Percentiles rank a stretch among this genome's conserved stretches.
These are phyloP conservation scores for Pelargonium cotyledonis DNA, from an alignment of 441 rosid species.

Conservation along the genomic window DNA sequence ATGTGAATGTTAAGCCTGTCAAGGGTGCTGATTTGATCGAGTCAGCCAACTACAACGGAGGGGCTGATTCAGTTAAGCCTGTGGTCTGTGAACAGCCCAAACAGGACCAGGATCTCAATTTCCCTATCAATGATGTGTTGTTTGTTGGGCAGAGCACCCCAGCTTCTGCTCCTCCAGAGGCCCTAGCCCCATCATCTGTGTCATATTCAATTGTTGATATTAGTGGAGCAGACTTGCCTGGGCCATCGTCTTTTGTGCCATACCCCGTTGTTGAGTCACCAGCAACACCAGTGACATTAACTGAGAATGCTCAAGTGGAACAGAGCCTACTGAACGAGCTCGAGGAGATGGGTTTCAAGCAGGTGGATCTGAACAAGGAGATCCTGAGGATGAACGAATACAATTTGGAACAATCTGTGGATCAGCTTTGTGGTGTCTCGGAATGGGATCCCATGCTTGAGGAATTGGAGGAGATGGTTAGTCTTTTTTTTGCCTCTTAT, in stretches of 20 bases:
- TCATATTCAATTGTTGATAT: slow-evolving; percentile 33
- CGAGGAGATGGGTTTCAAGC: slow-evolving; percentile 91
- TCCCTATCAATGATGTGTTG: slow-evolving; percentile 32
- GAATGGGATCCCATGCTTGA: slow-evolving; percentile 94
- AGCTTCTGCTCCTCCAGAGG: slow-evolving; percentile 25
- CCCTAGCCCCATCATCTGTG: slow-evolving; percentile 8
- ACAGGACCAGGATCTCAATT: slow-evolving; percentile 35
- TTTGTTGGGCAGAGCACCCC: slow-evolving; percentile 25
- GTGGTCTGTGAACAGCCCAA: slow-evolving; percentile 27
- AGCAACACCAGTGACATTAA: slow-evolving; percentile 11
- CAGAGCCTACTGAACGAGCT: slow-evolving; percentile 65
- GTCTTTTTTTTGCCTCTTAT: not conserved
- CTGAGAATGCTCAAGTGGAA: slow-evolving; percentile 38
- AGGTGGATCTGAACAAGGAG: slow-evolving; percentile 84
- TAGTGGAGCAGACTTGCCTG: slow-evolving; percentile 21
- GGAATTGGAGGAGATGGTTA: slow-evolving; percentile 86
- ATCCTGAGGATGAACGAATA: slow-evolving; percentile 67
- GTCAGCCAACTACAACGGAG: slow-evolving; percentile 16
- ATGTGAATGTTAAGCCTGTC: slow-evolving; percentile 33
- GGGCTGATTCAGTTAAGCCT: slow-evolving; percentile 20
- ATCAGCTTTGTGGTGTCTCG: slow-evolving; percentile 67
- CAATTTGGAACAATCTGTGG: slow-evolving; percentile 67
- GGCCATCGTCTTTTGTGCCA: slow-evolving; percentile 3
- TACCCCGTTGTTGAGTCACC: slow-evolving; percentile 13
- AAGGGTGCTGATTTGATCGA: slow-evolving; percentile 26